phyloP scores from a whole-genome alignment of 805 yeast species.

The Saturnispora mendoncae region DNA sequence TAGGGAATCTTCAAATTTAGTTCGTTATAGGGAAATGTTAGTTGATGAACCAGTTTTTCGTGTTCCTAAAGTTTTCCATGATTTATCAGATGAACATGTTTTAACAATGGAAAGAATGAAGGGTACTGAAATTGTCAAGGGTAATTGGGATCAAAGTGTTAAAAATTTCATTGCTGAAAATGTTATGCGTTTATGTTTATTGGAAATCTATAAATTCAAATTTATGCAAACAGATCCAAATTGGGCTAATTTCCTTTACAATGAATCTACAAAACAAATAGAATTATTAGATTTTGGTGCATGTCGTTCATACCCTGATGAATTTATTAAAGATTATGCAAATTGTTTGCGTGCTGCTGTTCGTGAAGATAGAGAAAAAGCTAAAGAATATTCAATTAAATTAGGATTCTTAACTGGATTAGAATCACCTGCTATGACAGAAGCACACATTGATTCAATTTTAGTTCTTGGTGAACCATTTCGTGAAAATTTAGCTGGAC shows the following conservation, averaged over 20 bases:
- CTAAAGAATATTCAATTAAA: slow-evolving; percentile 54
- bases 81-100: slow-evolving; percentile 71
- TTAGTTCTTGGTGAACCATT: slow-evolving; percentile 91
- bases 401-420: slow-evolving; percentile 89
- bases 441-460: slow-evolving; percentile 88
- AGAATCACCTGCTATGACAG: slow-evolving; percentile 79
- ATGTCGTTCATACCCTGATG: slow-evolving; percentile 64
- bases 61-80: slow-evolving; percentile 76
- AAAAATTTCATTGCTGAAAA: slow-evolving; percentile 75
- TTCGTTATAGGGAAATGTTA: slow-evolving; percentile 55
- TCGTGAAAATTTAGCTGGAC: slow-evolving; percentile 34
- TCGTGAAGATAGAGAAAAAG: slow-evolving; percentile 51
- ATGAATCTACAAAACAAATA: slow-evolving; percentile 56
- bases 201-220: slow-evolving; percentile 73
- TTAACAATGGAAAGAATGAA: slow-evolving; percentile 84
- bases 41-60: slow-evolving; percentile 53
- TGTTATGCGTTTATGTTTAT: slow-evolving; percentile 77
- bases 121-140: slow-evolving; percentile 76
- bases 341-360: slow-evolving; percentile 69
- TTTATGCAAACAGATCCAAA: slow-evolving; percentile 99
- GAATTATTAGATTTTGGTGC: slow-evolving; percentile 96
- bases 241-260: slow-evolving; percentile 95
- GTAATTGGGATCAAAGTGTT: slow-evolving; percentile 63
- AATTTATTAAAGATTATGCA: slow-evolving; percentile 63
- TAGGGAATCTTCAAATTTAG: slow-evolving; percentile 75